Conservation (phyloP, 2,329 filamentous ascomycete species). For the Salinomyces thailandicus region DNA sequence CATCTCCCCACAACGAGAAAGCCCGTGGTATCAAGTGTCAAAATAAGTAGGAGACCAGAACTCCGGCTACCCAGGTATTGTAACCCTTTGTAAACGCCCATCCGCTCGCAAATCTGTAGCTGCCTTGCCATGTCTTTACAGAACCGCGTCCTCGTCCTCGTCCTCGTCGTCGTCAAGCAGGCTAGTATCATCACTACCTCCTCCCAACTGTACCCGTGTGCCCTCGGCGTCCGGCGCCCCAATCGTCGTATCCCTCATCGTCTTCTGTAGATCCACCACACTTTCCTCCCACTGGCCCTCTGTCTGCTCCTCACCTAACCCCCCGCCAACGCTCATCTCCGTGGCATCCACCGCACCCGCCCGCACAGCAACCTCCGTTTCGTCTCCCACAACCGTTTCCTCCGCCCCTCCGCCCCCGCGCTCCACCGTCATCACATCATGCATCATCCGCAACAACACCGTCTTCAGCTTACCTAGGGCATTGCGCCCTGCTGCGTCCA, state of each 20-base stretch:
- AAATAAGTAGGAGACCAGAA: too few relatives aligned
- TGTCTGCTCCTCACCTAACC: conserved; percentile 15
- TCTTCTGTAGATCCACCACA: conserved; percentile 18
- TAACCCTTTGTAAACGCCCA: too few relatives aligned
- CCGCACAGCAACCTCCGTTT: conserved; percentile 4
- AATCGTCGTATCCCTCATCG: conserved; percentile 17
- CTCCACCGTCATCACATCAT: conserved; percentile 28
- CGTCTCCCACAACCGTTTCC: conserved; percentile 17
- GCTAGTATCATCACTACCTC: conserved; percentile 4
- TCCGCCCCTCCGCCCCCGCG: conserved; percentile 23
- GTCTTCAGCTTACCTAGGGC: conserved; percentile 44
- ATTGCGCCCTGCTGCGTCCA: conserved; percentile 44
- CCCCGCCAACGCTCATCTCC: conserved; percentile 4
- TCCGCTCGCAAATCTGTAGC: too few relatives aligned
- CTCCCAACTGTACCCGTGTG: conserved; percentile 21
- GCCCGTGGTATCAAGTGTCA: too few relatives aligned
- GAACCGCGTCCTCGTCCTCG: too few relatives aligned
- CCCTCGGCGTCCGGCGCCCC: conserved; percentile 27
- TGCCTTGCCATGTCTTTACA: too few relatives aligned
- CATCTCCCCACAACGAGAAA: too few relatives aligned
- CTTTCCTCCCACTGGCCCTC: conserved; percentile 13
- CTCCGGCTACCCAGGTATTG: too few relatives aligned
- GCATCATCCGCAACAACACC: conserved; percentile 44
- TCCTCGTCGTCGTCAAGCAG: conserved; percentile 8
- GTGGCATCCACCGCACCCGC: conserved; percentile 7